Conservation (phyloP, 768 basidiomycete species). For the Clitopilus passeckerianus region DNA sequence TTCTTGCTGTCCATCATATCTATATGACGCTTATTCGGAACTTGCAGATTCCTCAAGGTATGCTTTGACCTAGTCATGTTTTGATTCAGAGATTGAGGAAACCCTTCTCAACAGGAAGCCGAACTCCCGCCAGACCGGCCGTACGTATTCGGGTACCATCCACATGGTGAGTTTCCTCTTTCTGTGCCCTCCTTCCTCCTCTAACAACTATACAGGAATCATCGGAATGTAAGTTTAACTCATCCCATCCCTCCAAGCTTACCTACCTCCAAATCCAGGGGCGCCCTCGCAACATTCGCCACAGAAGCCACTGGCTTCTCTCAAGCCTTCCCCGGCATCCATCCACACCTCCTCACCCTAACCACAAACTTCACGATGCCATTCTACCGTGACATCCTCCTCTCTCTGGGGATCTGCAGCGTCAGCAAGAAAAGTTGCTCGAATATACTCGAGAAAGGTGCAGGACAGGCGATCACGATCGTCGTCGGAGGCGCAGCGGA, state of each 20-base stretch:
- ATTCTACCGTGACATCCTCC: conserved; percentile 87
- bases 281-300: conserved; percentile 92
- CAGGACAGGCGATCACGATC: conserved; percentile 78
- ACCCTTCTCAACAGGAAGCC: conserved; percentile 55
- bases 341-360: conserved; percentile 89
- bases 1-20: conserved; percentile 9
- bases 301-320: conserved; percentile 97
- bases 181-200: conserved; percentile 5
- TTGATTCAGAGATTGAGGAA: conserved; percentile 8
- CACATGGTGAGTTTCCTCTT: conserved; percentile 63
- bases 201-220: conserved; percentile 53
- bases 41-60: conserved; percentile 47
- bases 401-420: conserved; percentile 86
- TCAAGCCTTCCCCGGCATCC: conserved; percentile 82
- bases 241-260: not conserved
- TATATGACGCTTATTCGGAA: too few relatives aligned
- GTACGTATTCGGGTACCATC: conserved; percentile 98
- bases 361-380: conserved; percentile 89
- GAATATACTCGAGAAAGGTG: conserved; percentile 70
- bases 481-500: conserved; percentile 97
- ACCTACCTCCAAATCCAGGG: conserved; percentile 43
- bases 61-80: conserved; percentile 2
- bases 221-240: conserved; percentile 82
- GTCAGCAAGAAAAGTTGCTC: conserved; percentile 89
- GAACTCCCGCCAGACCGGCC: conserved; percentile 88